These are phyloP conservation scores for Metschnikowia hibisci DNA, from an alignment of 805 yeast genomes.

Conservation along the genomic window DNA sequence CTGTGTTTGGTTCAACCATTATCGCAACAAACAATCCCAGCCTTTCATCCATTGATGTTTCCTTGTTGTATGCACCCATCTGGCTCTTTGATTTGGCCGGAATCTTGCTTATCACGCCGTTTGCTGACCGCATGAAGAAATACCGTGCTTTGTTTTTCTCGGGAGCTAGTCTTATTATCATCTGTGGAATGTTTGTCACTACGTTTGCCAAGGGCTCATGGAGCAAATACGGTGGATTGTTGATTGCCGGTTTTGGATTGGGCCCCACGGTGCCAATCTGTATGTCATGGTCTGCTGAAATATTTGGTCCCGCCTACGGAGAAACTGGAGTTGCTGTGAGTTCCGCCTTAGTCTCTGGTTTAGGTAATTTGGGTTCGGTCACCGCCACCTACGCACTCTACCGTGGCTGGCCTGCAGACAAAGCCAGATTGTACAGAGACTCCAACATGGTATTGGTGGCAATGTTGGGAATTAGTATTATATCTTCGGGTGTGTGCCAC, in stretches of 20 bases:
- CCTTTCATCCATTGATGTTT: conserved; percentile 62
- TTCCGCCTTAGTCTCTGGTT: conserved; percentile 78
- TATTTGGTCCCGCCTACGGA: conserved; percentile 66
- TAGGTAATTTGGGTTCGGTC: conserved; percentile 85
- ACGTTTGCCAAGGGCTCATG: conserved; percentile 73
- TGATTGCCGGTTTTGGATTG: conserved; percentile 80
- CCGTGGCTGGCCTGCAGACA: conserved; percentile 83
- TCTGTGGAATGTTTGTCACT: conserved; percentile 68
- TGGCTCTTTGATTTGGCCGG: conserved; percentile 84
- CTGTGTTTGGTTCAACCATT: conserved; percentile 79
- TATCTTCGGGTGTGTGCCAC: conserved; percentile 38
- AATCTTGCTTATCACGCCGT: conserved; percentile 69
- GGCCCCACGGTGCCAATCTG: conserved; percentile 90
- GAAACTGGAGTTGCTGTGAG: conserved; percentile 83
- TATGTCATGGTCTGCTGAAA: conserved; percentile 81
- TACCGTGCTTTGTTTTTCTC: conserved; percentile 62
- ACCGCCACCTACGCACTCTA: conserved; percentile 83
- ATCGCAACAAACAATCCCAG: conserved; percentile 60
- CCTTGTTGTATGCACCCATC: conserved; percentile 80
- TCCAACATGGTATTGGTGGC: conserved; percentile 83
- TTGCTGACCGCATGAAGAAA: conserved; percentile 65
- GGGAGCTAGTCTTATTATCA: conserved; percentile 60
- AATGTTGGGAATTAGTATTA: conserved; percentile 69
- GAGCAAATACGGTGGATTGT: conserved; percentile 75
- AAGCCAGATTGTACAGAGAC: conserved; percentile 53